Conservation (phyloP, 371 early-diverging fungal species). For the Syncephalastrum sp. region DNA sequence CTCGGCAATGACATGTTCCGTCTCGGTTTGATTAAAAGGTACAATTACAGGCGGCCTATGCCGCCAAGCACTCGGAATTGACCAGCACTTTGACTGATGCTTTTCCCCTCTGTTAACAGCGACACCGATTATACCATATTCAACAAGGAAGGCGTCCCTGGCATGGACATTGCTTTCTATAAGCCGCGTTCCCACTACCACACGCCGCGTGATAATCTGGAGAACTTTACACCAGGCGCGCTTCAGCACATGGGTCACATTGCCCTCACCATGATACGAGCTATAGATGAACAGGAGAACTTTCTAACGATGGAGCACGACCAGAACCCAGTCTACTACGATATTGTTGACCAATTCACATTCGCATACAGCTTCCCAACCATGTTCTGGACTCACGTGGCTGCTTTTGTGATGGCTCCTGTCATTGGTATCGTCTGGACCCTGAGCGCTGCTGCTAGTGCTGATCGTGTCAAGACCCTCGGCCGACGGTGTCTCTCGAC, state of each 20-base stretch:
- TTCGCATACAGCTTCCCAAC: constrained; percentile 47
- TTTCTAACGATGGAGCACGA: constrained; percentile 28
- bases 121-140: constrained; percentile 74
- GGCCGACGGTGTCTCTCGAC: constrained; percentile 12
- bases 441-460: not conserved
- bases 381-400: constrained; percentile 34
- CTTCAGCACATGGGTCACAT: constrained; percentile 68
- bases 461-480: constrained; percentile 8
- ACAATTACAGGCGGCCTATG: not conserved
- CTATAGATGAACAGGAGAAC: constrained; percentile 38
- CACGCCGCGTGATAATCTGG: constrained; percentile 58
- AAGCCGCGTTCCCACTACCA: constrained; percentile 71
- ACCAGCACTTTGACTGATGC: not conserved
- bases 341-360: constrained; percentile 52
- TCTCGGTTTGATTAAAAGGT: constrained; percentile 62
- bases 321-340: constrained; percentile 48
- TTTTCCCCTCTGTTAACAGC: constrained; percentile 20
- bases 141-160: constrained; percentile 59
- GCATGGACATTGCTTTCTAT: constrained; percentile 76
- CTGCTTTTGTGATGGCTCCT: constrained; percentile 39
- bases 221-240: constrained; percentile 45
- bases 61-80: not conserved
- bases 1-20: constrained; percentile 73
- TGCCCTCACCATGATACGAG: constrained; percentile 37
- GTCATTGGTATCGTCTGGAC: constrained; percentile 27